Conservation (phyloP, 2,329 filamentous ascomycete species). For the Xylaria sp. region DNA sequence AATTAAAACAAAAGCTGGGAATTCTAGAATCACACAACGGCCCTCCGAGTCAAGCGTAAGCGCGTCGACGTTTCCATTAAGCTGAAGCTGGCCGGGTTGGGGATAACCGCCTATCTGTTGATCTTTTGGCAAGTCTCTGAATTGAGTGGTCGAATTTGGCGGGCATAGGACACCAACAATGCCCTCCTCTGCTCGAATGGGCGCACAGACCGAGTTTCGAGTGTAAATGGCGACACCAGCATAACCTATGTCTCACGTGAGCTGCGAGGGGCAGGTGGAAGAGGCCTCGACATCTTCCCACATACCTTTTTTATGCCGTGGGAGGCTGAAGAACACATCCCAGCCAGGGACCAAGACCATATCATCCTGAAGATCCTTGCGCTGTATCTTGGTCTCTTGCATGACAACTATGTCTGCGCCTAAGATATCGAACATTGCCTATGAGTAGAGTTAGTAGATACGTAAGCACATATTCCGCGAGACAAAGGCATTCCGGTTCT, state of each 20-base stretch:
- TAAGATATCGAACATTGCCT: constrained; percentile 94
- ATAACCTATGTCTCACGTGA: constrained; percentile 71
- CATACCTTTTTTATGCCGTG: constrained; percentile 89
- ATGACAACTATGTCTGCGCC: constrained; percentile 94
- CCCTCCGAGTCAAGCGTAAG: constrained; percentile 86
- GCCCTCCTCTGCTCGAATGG: constrained; percentile 93
- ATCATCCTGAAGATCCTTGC: constrained; percentile 90
- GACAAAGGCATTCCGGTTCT: constrained; percentile 9
- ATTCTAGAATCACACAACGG: constrained; percentile 89
- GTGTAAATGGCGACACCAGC: constrained; percentile 97
- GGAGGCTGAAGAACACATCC: constrained; percentile 96
- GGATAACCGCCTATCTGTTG: constrained; percentile 93
- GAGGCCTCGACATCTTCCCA: neutral
- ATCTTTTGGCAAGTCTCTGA: constrained; percentile 76
- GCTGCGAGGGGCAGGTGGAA: neutral
- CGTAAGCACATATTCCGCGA: neutral
- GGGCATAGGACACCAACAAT: constrained; percentile 82
- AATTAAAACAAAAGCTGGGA: constrained; percentile 92
- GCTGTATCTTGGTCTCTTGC: constrained; percentile 96
- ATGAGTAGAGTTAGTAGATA: neutral
- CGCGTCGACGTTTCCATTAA: constrained; percentile 73
- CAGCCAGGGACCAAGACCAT: constrained; percentile 95
- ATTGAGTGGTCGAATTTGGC: constrained; percentile 75
- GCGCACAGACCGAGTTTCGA: constrained; percentile 83
- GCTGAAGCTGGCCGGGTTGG: constrained; percentile 75